Conservation (phyloP, 2,329 filamentous ascomycete species). For the Aspergillus luchuensis region DNA sequence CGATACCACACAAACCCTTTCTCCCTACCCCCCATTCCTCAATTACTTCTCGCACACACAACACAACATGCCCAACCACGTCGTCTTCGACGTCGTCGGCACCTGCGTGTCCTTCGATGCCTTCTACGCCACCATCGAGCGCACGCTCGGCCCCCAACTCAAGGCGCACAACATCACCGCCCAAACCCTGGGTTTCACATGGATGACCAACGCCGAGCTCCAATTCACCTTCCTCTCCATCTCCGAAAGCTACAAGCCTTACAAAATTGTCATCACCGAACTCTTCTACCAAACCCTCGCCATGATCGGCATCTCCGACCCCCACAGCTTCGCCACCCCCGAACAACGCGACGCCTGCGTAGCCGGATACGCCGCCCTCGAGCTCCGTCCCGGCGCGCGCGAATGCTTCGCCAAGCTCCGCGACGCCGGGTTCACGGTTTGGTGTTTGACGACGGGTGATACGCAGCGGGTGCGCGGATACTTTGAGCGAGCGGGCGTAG, state of each 20-base stretch:
- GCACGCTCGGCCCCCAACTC: conserved; percentile 42
- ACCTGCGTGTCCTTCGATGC: conserved; percentile 50
- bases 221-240: conserved; percentile 51
- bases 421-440: conserved; percentile 53
- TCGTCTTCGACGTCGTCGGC: conserved; percentile 57
- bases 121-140: conserved; percentile 42
- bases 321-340: conserved; percentile 41
- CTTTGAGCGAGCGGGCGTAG: conserved; percentile 52
- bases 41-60: background rate
- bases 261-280: conserved; percentile 42
- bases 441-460: conserved; percentile 58
- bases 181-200: conserved; percentile 46
- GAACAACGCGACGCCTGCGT: conserved; percentile 43
- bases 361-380: conserved; percentile 37
- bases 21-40: too few species aligned
- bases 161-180: conserved; percentile 36
- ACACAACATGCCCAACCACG: conserved; percentile 39
- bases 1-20: too few species aligned
- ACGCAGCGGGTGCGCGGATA: conserved; percentile 54
- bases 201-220: conserved; percentile 48
- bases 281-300: conserved; percentile 49
- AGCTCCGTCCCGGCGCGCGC: conserved; percentile 38
- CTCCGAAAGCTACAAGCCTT: conserved; percentile 44
- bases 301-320: conserved; percentile 44
- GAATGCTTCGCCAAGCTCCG: conserved; percentile 47